phyloP scores from a whole-genome alignment of 768 basidiomycete species.

The Rhizopogon vesiculosus region DNA sequence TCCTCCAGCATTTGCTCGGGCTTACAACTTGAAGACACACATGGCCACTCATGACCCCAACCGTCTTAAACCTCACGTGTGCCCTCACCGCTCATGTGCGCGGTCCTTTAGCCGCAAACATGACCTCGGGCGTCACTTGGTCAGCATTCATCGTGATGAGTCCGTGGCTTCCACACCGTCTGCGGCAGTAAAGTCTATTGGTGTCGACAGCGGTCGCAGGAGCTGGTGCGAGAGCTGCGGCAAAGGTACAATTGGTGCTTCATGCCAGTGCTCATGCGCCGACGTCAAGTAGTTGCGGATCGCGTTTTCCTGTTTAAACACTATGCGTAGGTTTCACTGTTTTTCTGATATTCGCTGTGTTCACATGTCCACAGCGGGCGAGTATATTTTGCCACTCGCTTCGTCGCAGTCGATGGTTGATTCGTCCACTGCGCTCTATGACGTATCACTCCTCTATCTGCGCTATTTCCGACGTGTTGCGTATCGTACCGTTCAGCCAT shows the following conservation, averaged over 20 bases:
- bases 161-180: constrained; percentile 39
- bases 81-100: constrained; percentile 80
- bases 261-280: constrained; percentile 53
- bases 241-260: constrained; percentile 57
- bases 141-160: constrained; percentile 80
- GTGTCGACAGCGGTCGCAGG: constrained; percentile 59
- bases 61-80: constrained; percentile 83
- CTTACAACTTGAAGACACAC: constrained; percentile 94
- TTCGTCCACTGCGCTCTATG: constrained; percentile 27
- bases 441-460: constrained; percentile 28
- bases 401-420: constrained; percentile 35
- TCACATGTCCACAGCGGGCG: constrained; percentile 21
- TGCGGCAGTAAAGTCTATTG: constrained; percentile 45
- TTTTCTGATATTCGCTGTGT: neutral
- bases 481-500: constrained; percentile 55
- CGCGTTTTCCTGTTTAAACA: constrained; percentile 9
- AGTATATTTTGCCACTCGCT: constrained; percentile 32
- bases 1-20: constrained; percentile 76
- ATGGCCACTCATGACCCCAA: constrained; percentile 94
- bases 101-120: constrained; percentile 94
- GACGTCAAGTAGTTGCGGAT: constrained; percentile 51
- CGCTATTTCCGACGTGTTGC: constrained; percentile 45
- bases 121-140: constrained; percentile 85
- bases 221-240: constrained; percentile 75
- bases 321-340: constrained; percentile 22